A percentile compares a stretch with the other conserved stretches of the same genome.
These are phyloP conservation scores for Populus alba DNA, from an alignment of 345 rosid species.

Conservation along the genomic window DNA sequence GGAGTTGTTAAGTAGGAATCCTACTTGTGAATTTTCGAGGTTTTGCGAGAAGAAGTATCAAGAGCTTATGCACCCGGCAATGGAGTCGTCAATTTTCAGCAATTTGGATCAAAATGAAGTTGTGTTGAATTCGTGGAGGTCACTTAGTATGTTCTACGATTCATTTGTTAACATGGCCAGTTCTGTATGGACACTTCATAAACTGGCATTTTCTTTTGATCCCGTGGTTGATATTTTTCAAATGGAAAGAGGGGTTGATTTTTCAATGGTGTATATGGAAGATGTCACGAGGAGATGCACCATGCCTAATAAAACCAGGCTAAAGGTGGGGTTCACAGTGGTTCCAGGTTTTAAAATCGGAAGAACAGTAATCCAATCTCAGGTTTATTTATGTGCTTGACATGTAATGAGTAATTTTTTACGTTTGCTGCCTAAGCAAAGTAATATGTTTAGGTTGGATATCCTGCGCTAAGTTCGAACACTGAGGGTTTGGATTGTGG, in stretches of 20 bases:
- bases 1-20: slow-evolving; percentile 73
- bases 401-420: slow-evolving; percentile 39
- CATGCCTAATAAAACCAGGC: slow-evolving; percentile 34
- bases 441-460: slow-evolving; percentile 4
- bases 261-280: slow-evolving; percentile 83
- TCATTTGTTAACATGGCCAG: slow-evolving; percentile 84
- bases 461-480: not conserved
- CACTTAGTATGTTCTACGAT: slow-evolving; percentile 59
- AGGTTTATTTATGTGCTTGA: slow-evolving; percentile 62
- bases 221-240: slow-evolving; percentile 80
- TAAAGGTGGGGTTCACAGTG: slow-evolving; percentile 83
- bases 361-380: slow-evolving; percentile 65
- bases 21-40: slow-evolving; percentile 58
- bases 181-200: slow-evolving; percentile 75
- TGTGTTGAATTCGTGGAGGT: slow-evolving; percentile 84
- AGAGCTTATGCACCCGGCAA: slow-evolving; percentile 78
- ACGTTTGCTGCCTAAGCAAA: not conserved
- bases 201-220: slow-evolving; percentile 78
- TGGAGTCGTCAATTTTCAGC: slow-evolving; percentile 80
- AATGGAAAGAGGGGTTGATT: slow-evolving; percentile 78
- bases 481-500: slow-evolving; percentile 6
- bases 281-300: slow-evolving; percentile 49
- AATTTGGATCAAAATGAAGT: slow-evolving; percentile 66
- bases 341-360: slow-evolving; percentile 88
- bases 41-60: slow-evolving; percentile 91